Base-by-base conservation (phyloP, 2,329 filamentous ascomycete species). In the Cladosporium sp. region DNA sequence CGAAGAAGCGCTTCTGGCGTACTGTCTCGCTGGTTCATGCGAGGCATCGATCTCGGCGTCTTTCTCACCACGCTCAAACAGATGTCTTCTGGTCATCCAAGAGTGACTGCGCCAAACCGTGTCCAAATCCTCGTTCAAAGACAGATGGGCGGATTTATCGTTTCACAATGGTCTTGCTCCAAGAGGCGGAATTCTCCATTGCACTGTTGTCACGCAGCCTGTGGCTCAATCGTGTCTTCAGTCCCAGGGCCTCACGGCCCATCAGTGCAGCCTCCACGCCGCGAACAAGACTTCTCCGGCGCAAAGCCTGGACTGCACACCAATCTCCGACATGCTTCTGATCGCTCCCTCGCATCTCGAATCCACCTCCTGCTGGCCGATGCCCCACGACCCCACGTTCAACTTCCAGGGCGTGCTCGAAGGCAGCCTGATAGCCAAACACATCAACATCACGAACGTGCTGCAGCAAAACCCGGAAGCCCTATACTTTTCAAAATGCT, bases 301-400 rank as follows among this genome's bases (percentile, higher is more conserved):
- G 4, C 28, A 31, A n/a, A 4, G 7, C 10, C 28, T 26, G 23
- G 49, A 50, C 26, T 16, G 35, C 3, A 31, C 10, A 14, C 23
- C 31, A 11, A 33, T n/a, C 18, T 21, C 33, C 18, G 29, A 64
- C 7, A 28, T 28, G 18, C 29, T 65, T 3, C 11, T 29, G 1
- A 56, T 65, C 26, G 35, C 33, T 11, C 31, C 50, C 5, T n/a
- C 26, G 8, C 59, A 60, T 16, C 68, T 73, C 40, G 49, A 66
- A 3, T 35, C 65, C 2, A 28, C 31, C 8, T 33, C 33, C 1
- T 57, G 66, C 12, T 73, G 71, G 70, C 70, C 71, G 12, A 53
- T 74, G 57, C 64, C 65, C 3, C 70, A 65, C 65, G 71, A 74
- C 31, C 69, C 72, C 2, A 64, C 68, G 12, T 72, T 74, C 66